A percentile compares a stretch with the other conserved stretches of the same genome.
Evolutionary conservation across 1,139 yeast genomes (phyloP).

Genomic region (Debaryomyces psychrophilus): DNA sequence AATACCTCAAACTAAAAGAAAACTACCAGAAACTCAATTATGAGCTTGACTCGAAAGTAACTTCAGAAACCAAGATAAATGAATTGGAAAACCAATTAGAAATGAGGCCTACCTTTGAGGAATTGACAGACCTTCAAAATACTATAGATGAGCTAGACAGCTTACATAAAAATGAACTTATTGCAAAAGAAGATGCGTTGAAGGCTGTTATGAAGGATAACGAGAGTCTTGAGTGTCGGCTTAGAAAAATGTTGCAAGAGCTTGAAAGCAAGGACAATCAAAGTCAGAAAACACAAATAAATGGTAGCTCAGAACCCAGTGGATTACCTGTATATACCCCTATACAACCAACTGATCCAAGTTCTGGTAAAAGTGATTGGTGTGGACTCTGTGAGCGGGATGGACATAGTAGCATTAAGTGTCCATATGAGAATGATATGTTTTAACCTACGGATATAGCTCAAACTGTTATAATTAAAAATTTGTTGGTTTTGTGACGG

Average conservation of each 20-base stretch:
- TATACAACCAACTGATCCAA: constrained; percentile 56
- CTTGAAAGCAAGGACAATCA: not conserved
- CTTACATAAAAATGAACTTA: constrained; percentile 35
- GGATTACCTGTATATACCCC: constrained; percentile 61
- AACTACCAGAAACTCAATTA: constrained; percentile 11
- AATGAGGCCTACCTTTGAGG: constrained; percentile 36
- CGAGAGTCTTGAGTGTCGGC: constrained; percentile 22
- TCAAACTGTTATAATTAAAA: not conserved
- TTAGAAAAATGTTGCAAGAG: constrained; percentile 16
- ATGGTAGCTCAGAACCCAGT: constrained; percentile 18
- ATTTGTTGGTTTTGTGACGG: no score
- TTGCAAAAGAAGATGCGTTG: constrained; percentile 33
- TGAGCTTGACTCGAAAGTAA: constrained; percentile 14
- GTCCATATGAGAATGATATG: constrained; percentile 78
- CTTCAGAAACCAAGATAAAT: constrained; percentile 20
- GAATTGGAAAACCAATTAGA: constrained; percentile 29
- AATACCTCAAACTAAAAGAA: constrained; percentile 4
- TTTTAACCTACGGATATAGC: constrained; percentile 31
- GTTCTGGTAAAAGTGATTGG: constrained; percentile 79
- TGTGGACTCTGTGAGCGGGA: constrained; percentile 90
- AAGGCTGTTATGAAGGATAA: constrained; percentile 26
- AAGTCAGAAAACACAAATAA: constrained; percentile 15
- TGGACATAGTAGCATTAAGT: constrained; percentile 84
- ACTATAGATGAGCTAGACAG: constrained; percentile 35
- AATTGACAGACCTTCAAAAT: constrained; percentile 33